Evolutionary conservation across 306 rosid species (phyloP), one percentile per base, ranked within the genome.

Genomic region (Ormosia semicastrata): DNA sequence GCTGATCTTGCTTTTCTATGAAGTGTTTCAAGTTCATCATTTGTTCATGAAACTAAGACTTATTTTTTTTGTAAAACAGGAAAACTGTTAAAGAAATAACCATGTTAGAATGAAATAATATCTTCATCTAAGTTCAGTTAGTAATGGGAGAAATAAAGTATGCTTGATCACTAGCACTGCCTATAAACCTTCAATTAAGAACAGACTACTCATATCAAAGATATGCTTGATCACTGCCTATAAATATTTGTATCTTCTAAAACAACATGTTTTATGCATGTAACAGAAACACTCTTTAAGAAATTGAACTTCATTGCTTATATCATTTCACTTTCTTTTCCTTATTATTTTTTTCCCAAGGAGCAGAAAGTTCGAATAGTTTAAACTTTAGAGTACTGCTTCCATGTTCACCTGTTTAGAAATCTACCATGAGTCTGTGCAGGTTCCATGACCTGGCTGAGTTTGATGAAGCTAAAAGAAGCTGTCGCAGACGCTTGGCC

Each of bases 381-480:
- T 54, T 40, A 54, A 78, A 65, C 8, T 53, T 33, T 58, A 30
- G 17, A 36, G 54, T 1, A 37, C 6, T 53, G 4, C 3, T 17
- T 77, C 64, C 32, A 29, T 41, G 33, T 10, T 34, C 9, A 68
- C 15, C 72, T n/a, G 12, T 32, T 69, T 69, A 36, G 41, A 40
- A 50, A 59, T 9, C 18, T 44, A 30, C 57, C 47, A 74, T 74
- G 40, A n/a, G 70, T 71, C 12, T 71, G 40, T 75, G 81, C 83
- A 95, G 98, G 92, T 95, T 95, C 92, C 98, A 95, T 80, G 98
- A 95, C 87, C 24, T 95, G 53, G 80, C 81, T 0, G 98, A 95
- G 85, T 95, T 95, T 74, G 98, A 95, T 74, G 98, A 95, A 54
- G 83, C 97, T 3, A 95, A 95, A 82, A 84, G 98, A 77, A 95